Evolutionary conservation across 2,329 filamentous ascomycete species (phyloP), one percentile per base, ranked within the genome.

Genomic region (Eutypa lata): DNA sequence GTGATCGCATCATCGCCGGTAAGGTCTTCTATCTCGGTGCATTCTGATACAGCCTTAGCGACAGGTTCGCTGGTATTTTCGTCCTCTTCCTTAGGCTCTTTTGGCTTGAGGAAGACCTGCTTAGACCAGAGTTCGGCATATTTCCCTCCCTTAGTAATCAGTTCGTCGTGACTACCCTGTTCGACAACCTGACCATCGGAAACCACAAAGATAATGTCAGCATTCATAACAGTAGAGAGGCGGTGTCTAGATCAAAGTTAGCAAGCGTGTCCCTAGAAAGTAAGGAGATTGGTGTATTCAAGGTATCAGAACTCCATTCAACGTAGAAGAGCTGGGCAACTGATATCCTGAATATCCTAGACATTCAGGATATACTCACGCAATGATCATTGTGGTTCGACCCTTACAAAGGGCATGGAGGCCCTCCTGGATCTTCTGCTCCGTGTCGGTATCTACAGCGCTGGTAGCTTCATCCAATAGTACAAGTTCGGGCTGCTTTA

Each of bases 381-480:
- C 85, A 28, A 88, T 82, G 24, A 87, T 81, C 57, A 88, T 86
- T 0, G 84, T 88, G 2, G 85, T 88, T 22, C 84, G 81, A 2
- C 79, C 81, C 53, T 79, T 72, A 56, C 82, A 85, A 7, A 87
- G 73, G 48, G 73, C 74, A 53, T 73, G 73, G 50, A 88, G 77
- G 0, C 84, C 85, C 31, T 80, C 73, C 60, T 88, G 85, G 45
- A 88, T 88, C 58, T 83, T 81, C 51, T 83, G 81, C 66, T 88
- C 85, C 1, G 84, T 88, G 33, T 86, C 82, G 0, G 86, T 86
- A 55, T 90, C 85, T 53, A 93, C 85, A 7, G 89, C 86, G 37
- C 87, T 90, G 3, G 90, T 91, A 1, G 89, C 86, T 68, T 92
- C 89, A 58, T 93, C 89, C 1, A 93, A 78, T 38, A 93, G 78